These are phyloP conservation scores for Hypericum perforatum DNA, from an alignment of 345 rosid species.

Conservation along the genomic window DNA sequence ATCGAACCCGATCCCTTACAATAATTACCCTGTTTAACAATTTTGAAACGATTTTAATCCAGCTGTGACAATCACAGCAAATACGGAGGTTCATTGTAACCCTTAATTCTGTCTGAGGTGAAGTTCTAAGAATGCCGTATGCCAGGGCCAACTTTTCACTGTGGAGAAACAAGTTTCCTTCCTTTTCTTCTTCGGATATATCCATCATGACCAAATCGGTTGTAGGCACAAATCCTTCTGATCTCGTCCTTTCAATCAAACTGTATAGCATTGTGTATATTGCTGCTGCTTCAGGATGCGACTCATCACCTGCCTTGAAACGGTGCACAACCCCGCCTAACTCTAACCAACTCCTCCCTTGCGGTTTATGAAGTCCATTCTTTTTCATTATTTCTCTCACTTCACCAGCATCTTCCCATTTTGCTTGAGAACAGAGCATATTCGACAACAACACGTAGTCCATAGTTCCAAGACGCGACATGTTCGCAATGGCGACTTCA, in stretches of 20 bases:
- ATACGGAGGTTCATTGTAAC: conserved; percentile 70
- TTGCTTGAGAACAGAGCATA: conserved; percentile 51
- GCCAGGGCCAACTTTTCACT: conserved; percentile 85
- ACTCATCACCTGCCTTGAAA: conserved; percentile 60
- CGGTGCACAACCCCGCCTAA: conserved; percentile 50
- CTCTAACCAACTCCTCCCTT: conserved; percentile 81
- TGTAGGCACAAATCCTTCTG: conserved; percentile 50
- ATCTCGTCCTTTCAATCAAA: conserved; percentile 34
- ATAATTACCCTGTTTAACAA: conserved; percentile 48
- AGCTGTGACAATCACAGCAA: conserved; percentile 70
- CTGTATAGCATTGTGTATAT: conserved; percentile 45
- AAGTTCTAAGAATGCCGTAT: conserved; percentile 56
- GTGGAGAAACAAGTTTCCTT: conserved; percentile 54
- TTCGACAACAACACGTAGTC: conserved; percentile 75
- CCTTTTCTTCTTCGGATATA: conserved; percentile 77
- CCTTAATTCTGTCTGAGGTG: conserved; percentile 55
- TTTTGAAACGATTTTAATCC: conserved; percentile 61
- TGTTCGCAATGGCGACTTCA: conserved; percentile 54
- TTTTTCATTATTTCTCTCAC: conserved; percentile 56
- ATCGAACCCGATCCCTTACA: conserved; percentile 67
- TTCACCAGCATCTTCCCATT: conserved; percentile 55
- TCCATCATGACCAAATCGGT: conserved; percentile 80
- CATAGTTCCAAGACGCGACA: conserved; percentile 44
- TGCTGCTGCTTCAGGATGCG: conserved; percentile 53
- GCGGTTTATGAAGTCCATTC: conserved; percentile 47